Conservation (phyloP, 2,329 filamentous ascomycete species). For the Byssochlamys sp. region DNA sequence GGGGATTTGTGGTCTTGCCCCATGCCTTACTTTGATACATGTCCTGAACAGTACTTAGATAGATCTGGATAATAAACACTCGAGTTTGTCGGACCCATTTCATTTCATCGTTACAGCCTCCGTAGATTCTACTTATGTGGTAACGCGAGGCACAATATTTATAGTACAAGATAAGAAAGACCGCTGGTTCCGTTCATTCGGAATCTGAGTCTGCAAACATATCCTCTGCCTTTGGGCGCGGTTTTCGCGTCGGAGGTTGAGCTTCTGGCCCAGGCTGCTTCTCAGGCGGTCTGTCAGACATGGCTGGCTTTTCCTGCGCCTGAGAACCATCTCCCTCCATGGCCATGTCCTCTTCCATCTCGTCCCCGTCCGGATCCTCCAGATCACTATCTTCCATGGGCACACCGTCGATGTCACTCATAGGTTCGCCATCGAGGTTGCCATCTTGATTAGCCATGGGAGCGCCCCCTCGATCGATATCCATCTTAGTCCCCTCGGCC, state of each 20-base stretch:
- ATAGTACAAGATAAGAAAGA: conserved; percentile 8
- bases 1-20: background rate
- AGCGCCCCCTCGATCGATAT: conserved; percentile 22
- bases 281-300: conserved; percentile 14
- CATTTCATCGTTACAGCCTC: background rate
- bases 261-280: conserved; percentile 17
- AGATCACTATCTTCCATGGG: conserved; percentile 42
- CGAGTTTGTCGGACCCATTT: background rate
- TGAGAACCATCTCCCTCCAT: conserved; percentile 19
- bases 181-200: conserved; percentile 22
- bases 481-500: conserved; percentile 21
- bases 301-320: conserved; percentile 12
- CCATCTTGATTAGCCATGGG: conserved; percentile 35
- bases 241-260: conserved; percentile 38
- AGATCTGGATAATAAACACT: background rate
- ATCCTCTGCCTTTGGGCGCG: conserved; percentile 66
- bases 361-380: conserved; percentile 41
- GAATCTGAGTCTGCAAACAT: conserved; percentile 77
- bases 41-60: background rate
- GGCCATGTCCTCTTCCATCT: conserved; percentile 24
- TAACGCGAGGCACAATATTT: conserved; percentile 2
- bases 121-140: background rate
- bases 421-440: conserved; percentile 29
- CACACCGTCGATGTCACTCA: conserved; percentile 37
- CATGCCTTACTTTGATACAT: background rate